Evolutionary conservation across 225 moss, liverwort and hornwort species (phyloP), one percentile per base, ranked within the genome.

Genomic region (Ulota crispa): DNA sequence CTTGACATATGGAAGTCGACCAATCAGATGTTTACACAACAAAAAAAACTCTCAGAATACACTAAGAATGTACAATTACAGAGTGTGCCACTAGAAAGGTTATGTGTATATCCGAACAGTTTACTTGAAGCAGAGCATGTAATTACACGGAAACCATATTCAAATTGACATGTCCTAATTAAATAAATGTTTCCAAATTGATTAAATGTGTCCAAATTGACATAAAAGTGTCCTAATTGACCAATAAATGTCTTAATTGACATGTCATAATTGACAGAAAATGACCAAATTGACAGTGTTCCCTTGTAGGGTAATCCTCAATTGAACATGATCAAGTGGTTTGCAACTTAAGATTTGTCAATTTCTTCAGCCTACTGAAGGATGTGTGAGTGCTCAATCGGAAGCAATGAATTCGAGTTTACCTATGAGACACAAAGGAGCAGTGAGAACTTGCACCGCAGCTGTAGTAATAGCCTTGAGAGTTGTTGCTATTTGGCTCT

Each of bases 391-490:
- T 23, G 20, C 52, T 84, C 11, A 70, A 62, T 54, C 39, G 62
- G 15, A 21, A 59, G 47, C 39, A 57, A 30, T n/a, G 59, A 69
- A 77, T 37, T 72, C 21, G 37, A 67, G 73, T 66, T 55, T 81
- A 76, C 88, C 66, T 88, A 45, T 56, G 65, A 77, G 90, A 86
- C 80, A 87, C 82, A 70, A 76, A 90, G 56, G 82, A 66, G 72
- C 92, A 92, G 42, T 85, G 85, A 80, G 90, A 90, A 50, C 85
- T 88, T 79, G 88, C 88, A 27, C 64, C 75, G n/a, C 90, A 92
- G 9, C 67, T 83, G 59, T 76, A 90, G 59, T 76, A 90, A 74
- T 70, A 90, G 26, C 41, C 42, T 57, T 70, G 74, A 18, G 66
- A 45, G 26, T 16, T 37, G 26, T 16, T 37, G 79, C 64, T 36